Evolutionary conservation across 371 early-diverging fungal species (phyloP).

Genomic region (Actinomortierella wolfii): DNA sequence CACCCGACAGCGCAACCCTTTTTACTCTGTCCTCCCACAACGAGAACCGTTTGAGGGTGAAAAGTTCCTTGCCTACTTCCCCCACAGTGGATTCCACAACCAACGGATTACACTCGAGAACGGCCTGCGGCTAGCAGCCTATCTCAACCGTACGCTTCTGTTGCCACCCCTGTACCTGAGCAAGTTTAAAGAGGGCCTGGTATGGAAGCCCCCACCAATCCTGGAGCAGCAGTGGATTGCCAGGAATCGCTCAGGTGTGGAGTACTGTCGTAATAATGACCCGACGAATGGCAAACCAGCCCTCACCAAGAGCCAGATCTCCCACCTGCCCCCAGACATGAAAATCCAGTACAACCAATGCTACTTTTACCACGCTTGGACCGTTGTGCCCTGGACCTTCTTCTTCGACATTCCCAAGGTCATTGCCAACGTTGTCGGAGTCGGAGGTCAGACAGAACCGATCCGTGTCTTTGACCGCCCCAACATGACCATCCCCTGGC

Average conservation of each 20-base stretch:
- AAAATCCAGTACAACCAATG: slow-evolving; percentile 13
- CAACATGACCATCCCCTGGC: slow-evolving; percentile 28
- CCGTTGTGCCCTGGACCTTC: slow-evolving; percentile 61
- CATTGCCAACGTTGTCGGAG: slow-evolving; percentile 11
- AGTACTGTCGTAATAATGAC: slow-evolving; percentile 21
- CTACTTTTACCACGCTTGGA: slow-evolving; percentile 50
- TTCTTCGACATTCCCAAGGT: slow-evolving; percentile 54
- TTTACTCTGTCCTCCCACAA: slow-evolving; percentile 27
- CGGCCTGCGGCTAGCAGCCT: slow-evolving; percentile 54
- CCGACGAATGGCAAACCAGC: slow-evolving; percentile 14
- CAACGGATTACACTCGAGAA: slow-evolving; percentile 62
- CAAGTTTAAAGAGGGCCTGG: slow-evolving; percentile 12
- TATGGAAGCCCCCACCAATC: slow-evolving; percentile 21
- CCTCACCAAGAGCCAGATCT: slow-evolving; percentile 8
- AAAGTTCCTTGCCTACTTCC: slow-evolving; percentile 56
- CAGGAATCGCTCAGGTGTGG: slow-evolving; percentile 17
- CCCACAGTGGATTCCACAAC: slow-evolving; percentile 68
- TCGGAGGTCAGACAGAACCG: slow-evolving; percentile 23
- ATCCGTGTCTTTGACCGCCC: slow-evolving; percentile 35
- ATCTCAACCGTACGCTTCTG: slow-evolving; percentile 58
- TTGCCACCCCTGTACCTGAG: slow-evolving; percentile 54
- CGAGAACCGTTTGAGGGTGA: slow-evolving; percentile 26
- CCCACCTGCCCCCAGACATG: slow-evolving; percentile 17
- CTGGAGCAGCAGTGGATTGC: slow-evolving; percentile 24
- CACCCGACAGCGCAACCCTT: slow-evolving; percentile 25